These are phyloP conservation scores for Ulota crispa DNA, from an alignment of 225 moss, liverwort and hornwort species.

Conservation along the genomic window DNA sequence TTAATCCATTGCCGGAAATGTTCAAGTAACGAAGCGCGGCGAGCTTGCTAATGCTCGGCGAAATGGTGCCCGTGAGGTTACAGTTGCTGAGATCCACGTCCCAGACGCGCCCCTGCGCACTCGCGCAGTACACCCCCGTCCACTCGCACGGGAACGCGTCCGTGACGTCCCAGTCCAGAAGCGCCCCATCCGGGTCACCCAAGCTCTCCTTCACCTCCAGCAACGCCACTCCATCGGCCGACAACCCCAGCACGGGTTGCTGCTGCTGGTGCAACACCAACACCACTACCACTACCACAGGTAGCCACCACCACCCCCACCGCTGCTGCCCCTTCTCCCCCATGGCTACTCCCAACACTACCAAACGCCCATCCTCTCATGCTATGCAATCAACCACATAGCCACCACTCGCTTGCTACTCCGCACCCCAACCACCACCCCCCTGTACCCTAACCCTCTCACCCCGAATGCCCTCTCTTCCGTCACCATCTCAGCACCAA, in stretches of 20 bases:
- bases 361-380: constrained; percentile 24
- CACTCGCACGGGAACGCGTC: constrained; percentile 44
- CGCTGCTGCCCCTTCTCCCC: constrained; percentile 1
- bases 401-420: neutral
- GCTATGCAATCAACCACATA: constrained; percentile 11
- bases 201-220: constrained; percentile 42
- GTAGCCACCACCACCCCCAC: constrained; percentile 9
- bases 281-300: constrained; percentile 17
- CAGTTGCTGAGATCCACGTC: constrained; percentile 33
- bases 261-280: neutral
- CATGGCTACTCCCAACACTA: constrained; percentile 22
- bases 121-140: constrained; percentile 46
- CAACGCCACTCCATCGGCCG: constrained; percentile 42
- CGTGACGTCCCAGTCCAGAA: constrained; percentile 34
- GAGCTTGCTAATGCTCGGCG: constrained; percentile 46
- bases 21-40: constrained; percentile 48
- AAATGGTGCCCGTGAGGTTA: constrained; percentile 49
- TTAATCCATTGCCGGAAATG: constrained; percentile 37
- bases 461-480: neutral
- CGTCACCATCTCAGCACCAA: neutral
- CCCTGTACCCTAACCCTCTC: constrained; percentile 20
- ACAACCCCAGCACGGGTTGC: constrained; percentile 27
- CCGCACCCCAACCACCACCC: neutral
- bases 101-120: constrained; percentile 34
- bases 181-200: constrained; percentile 24